Conservation (phyloP, 495 filamentous ascomycete species). For the Hyphodiscus hymeniophilus region DNA sequence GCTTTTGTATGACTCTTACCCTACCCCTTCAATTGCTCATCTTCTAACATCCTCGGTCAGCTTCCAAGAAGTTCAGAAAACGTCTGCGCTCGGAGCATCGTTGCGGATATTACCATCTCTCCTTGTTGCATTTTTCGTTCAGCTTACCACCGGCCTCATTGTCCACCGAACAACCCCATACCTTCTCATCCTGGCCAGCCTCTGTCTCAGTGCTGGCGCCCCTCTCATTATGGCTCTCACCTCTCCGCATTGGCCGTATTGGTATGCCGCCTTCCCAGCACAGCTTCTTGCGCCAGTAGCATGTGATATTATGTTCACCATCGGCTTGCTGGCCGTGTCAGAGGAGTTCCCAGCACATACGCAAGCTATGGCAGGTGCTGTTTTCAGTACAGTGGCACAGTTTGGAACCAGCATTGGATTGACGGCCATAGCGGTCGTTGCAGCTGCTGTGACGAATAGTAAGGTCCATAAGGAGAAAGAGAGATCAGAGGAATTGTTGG, state of each 20-base stretch:
- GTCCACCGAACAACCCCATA: conserved; percentile 43
- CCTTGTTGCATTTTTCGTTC: conserved; percentile 40
- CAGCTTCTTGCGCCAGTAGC: conserved; percentile 43
- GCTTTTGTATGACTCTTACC: conserved; percentile 27
- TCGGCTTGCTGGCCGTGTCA: conserved; percentile 52
- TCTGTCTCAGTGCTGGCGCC: conserved; percentile 34
- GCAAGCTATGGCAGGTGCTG: conserved; percentile 54
- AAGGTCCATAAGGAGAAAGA: neutral
- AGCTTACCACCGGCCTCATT: conserved; percentile 45
- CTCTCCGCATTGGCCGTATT: conserved; percentile 43
- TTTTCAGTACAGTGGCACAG: conserved; percentile 56
- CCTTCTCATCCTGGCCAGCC: conserved; percentile 35
- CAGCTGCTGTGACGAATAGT: conserved; percentile 36
- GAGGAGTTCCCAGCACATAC: conserved; percentile 45
- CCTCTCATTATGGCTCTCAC: conserved; percentile 46
- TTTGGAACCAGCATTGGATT: conserved; percentile 54
- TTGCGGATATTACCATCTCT: conserved; percentile 48
- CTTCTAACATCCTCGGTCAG: conserved; percentile 8
- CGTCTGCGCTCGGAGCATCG: conserved; percentile 36
- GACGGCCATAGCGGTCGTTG: conserved; percentile 45
- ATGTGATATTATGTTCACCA: conserved; percentile 51
- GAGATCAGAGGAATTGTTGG: conserved; percentile 28
- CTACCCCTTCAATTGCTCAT: neutral
- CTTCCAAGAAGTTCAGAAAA: conserved; percentile 43
- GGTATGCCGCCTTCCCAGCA: conserved; percentile 46